phyloP scores from a whole-genome alignment of 1,139 yeast genomes.

The Nakaseomyces uthaithaninus region DNA sequence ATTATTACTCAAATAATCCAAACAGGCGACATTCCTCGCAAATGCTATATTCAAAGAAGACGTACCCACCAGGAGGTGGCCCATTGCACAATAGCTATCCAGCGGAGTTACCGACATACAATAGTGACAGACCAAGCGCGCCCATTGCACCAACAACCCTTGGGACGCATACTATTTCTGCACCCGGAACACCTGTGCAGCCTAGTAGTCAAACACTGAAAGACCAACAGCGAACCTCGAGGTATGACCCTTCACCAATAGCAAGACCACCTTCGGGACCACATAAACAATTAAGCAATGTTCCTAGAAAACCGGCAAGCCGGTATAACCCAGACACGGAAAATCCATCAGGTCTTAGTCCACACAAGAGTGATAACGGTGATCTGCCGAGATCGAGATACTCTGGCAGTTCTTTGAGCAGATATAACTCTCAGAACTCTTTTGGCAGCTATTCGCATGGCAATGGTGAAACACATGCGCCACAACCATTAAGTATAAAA shows the following conservation, averaged over 20 bases:
- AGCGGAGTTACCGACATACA: neutral
- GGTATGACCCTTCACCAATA: slow-evolving; percentile 20
- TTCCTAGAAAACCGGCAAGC: slow-evolving; percentile 12
- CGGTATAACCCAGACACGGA: slow-evolving; percentile 19
- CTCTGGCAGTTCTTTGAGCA: slow-evolving; percentile 16
- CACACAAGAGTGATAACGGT: neutral
- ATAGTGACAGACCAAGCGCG: slow-evolving; percentile 9
- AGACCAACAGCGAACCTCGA: slow-evolving; percentile 17
- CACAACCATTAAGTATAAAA: neutral
- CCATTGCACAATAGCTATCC: slow-evolving; percentile 2
- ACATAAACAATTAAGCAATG: slow-evolving; percentile 3
- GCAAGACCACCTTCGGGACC: slow-evolving; percentile 8
- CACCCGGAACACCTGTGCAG: slow-evolving; percentile 8
- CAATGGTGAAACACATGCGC: neutral
- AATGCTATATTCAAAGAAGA: slow-evolving; percentile 12
- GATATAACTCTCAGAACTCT: slow-evolving; percentile 18
- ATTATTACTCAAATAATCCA: slow-evolving; percentile 26
- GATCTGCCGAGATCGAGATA: slow-evolving; percentile 15
- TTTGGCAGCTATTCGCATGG: slow-evolving; percentile 1
- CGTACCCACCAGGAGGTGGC: slow-evolving; percentile 5
- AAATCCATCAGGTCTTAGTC: neutral
- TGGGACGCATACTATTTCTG: slow-evolving; percentile 6
- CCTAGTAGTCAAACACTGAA: slow-evolving; percentile 7
- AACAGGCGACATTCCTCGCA: slow-evolving; percentile 18
- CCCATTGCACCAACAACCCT: slow-evolving; percentile 1